Percentiles rank a stretch among this genome's conserved stretches.
Conservation (phyloP, 495 filamentous ascomycete species). For the Hypoxylon cercidicola region DNA sequence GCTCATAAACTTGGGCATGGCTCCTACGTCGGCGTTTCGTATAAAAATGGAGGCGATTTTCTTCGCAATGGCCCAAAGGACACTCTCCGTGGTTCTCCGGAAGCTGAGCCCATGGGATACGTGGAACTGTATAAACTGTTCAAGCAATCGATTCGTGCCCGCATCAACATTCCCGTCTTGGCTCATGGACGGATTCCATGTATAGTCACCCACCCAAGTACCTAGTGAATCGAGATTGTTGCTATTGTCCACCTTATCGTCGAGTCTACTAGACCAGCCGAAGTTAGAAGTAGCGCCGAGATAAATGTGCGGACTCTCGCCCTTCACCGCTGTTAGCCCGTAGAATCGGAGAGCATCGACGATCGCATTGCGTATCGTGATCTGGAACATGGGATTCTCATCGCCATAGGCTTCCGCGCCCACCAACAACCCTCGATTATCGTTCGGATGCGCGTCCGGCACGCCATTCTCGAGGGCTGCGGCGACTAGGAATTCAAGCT, state of each 20-base stretch:
- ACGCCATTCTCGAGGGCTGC: neutral
- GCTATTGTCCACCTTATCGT: neutral
- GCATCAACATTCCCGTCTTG: neutral
- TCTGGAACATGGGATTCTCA: neutral
- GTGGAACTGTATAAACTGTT: constrained; percentile 18
- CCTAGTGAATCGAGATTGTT: neutral
- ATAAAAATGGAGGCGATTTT: neutral
- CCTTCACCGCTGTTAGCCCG: constrained; percentile 14
- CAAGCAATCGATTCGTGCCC: neutral
- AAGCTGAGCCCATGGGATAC: neutral
- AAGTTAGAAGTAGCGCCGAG: neutral
- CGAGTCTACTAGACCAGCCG: constrained; percentile 16
- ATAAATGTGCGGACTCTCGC: neutral
- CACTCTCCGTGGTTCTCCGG: neutral
- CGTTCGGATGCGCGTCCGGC: constrained; percentile 29
- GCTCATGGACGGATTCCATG: neutral
- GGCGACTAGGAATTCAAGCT: constrained; percentile 34
- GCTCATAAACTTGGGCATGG: neutral
- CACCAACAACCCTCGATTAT: constrained; percentile 10
- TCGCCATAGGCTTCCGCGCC: neutral
- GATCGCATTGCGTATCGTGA: constrained; percentile 27
- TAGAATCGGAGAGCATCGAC: constrained; percentile 15
- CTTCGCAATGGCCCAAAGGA: neutral
- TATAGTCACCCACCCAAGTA: neutral
- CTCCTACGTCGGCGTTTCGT: neutral